phyloP scores from a whole-genome alignment of 1,284 basidiomycete genomes.

The Apiotrichum gamsii region DNA sequence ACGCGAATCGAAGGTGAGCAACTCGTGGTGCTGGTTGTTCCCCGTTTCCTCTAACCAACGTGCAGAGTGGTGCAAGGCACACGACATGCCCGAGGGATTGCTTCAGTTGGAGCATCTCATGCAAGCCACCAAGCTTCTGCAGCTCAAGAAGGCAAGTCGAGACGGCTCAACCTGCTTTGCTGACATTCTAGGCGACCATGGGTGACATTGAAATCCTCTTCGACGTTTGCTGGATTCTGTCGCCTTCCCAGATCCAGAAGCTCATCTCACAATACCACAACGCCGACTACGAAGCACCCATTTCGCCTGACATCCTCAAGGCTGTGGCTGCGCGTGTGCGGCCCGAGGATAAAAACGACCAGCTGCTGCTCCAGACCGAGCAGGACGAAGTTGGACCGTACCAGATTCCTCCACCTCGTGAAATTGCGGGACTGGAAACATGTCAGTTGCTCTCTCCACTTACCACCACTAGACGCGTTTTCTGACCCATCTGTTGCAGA shows the following conservation, averaged over 20 bases:
- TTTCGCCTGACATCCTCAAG: conserved; percentile 89
- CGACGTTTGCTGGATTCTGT: conserved; percentile 99
- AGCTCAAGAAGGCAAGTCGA: conserved; percentile 83
- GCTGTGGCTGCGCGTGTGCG: conserved; percentile 92
- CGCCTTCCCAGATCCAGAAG: conserved; percentile 97
- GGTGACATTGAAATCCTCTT: conserved; percentile 98
- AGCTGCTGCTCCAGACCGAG: conserved; percentile 85
- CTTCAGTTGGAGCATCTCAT: conserved; percentile 97
- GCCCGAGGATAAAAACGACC: conserved; percentile 91
- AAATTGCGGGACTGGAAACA: conserved; percentile 45
- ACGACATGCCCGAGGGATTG: conserved; percentile 98
- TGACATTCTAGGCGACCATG: conserved; percentile 61
- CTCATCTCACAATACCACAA: conserved; percentile 98
- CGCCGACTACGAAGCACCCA: conserved; percentile 85
- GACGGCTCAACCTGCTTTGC: background rate
- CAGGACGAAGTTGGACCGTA: conserved; percentile 85
- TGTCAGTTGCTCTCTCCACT: conserved; percentile 20
- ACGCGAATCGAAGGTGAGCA: conserved; percentile 73
- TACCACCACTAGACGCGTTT: background rate
- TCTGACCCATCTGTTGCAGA: conserved; percentile 21
- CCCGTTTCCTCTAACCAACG: conserved; percentile 25
- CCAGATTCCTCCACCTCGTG: conserved; percentile 43
- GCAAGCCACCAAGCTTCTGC: conserved; percentile 97
- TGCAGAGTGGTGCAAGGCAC: conserved; percentile 77
- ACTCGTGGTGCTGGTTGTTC: conserved; percentile 49